These are phyloP conservation scores for Prinsepia uniflora DNA, from an alignment of 306 rosid genomes.

Conservation along the genomic window DNA sequence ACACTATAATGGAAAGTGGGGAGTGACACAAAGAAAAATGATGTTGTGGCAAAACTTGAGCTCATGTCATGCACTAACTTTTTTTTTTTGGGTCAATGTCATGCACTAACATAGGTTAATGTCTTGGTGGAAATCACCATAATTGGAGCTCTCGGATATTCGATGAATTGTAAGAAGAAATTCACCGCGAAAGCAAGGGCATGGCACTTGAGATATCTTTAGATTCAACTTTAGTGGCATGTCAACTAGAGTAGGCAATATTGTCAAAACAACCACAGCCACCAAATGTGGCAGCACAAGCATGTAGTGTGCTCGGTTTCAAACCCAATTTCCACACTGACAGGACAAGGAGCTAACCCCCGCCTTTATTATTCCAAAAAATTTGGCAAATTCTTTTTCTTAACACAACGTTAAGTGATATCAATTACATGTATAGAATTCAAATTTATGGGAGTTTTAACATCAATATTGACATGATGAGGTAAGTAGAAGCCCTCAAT, in stretches of 20 bases:
- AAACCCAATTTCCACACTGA: too few species aligned
- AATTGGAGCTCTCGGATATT: constrained; percentile 30
- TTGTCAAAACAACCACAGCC: constrained; percentile 25
- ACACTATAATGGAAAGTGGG: constrained; percentile 42
- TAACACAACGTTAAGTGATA: too few species aligned
- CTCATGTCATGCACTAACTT: constrained; percentile 24
- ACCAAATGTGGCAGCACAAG: constrained; percentile 31
- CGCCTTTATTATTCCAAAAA: too few species aligned
- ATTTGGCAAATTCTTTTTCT: too few species aligned
- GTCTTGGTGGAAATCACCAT: constrained; percentile 46
- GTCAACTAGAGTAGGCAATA: neutral
- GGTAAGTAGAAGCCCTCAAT: too few species aligned
- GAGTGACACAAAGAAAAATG: constrained; percentile 38
- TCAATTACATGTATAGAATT: too few species aligned
- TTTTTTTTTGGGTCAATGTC: neutral
- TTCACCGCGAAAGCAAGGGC: neutral
- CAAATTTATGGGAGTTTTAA: too few species aligned
- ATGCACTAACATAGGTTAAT: constrained; percentile 37
- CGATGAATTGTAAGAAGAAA: constrained; percentile 25
- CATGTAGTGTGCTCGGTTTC: neutral
- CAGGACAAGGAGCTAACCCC: too few species aligned
- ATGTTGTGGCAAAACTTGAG: constrained; percentile 29
- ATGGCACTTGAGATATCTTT: constrained; percentile 14
- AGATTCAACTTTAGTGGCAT: constrained; percentile 19
- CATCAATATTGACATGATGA: too few species aligned